These are phyloP conservation scores for Botryotinia convoluta DNA, from an alignment of 2,329 filamentous ascomycete genomes.

Conservation along the genomic window DNA sequence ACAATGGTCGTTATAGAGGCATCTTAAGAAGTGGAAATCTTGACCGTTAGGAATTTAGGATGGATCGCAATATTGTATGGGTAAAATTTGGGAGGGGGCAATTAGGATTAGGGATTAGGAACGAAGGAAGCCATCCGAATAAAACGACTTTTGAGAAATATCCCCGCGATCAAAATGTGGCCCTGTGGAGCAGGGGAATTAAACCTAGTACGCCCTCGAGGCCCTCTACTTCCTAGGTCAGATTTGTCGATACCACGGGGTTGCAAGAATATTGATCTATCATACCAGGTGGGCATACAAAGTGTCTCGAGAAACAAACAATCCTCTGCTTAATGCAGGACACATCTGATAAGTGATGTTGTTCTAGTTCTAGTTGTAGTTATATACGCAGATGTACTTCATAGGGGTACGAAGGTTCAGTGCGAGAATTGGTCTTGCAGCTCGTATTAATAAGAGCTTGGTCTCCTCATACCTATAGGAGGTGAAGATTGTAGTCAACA, in stretches of 20 bases:
- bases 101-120: not conserved
- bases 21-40: not conserved
- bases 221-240: not conserved
- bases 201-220: not conserved
- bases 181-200: not conserved
- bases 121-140: not conserved
- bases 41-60: slow-evolving; percentile 1
- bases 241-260: not conserved
- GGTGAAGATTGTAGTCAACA: not conserved
- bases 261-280: slow-evolving; percentile 8
- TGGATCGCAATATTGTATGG: not conserved
- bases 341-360: not conserved
- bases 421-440: not conserved
- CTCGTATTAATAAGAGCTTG: not conserved
- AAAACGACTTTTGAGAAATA: slow-evolving; percentile 11
- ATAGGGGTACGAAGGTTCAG: not conserved
- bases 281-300: not conserved
- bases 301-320: not conserved
- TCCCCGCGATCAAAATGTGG: slow-evolving; percentile 10
- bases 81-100: not conserved
- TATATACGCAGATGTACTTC: not conserved
- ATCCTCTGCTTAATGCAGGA: not conserved
- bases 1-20: not conserved
- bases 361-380: not conserved
- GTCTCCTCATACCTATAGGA: not conserved